Evolutionary conservation across 139 green algal species (phyloP), one percentile per base, ranked within the genome.

Genomic region (Picochlorum sp.): DNA sequence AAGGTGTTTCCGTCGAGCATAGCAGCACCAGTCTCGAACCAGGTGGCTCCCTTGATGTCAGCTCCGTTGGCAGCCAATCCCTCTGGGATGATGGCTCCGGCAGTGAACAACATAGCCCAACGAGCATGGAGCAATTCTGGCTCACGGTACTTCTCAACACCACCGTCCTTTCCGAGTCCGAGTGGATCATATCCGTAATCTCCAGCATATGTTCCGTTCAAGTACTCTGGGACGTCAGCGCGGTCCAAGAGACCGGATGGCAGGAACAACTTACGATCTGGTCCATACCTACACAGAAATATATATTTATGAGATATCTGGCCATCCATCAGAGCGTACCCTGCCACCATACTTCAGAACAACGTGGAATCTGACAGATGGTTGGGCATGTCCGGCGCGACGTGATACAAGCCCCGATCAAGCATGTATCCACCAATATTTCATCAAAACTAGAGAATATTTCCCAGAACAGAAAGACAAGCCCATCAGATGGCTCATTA

Each of bases 31-130:
- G 90, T 95, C 84, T 97, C 88, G 63, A 92, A 97, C 90, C 90
- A 98, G 61, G 79, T 88, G 24, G 80, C 86, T 49, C 86, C 92
- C 55, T 83, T 75, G 72, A 98, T 86, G 75, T 84, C 67, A 20
- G 88, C 88, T 60, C 85, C 88, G 74, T 93, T 95, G 73, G 88
- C 86, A 73, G 87, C 73, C 45, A 98, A 85, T 63, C 86, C 88
- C 80, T 98, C 92, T 9, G 92, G 92, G 73, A 97, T 94, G 86
- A 97, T 83, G 77, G 90, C 93, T 56, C 92, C 92, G 45, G 91
- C 87, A 34, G 88, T 88, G 47, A 85, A 92, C 94, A 98, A 88
- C 92, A 98, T 98, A 56, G 92, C 92, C 92, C 92, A 98, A 54
- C 92, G 86, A 11, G 84, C 90, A 69, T 98, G 92, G 69, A 96